Base-by-base conservation (phyloP, 768 basidiomycete genomes). In the Imleria badia region DNA sequence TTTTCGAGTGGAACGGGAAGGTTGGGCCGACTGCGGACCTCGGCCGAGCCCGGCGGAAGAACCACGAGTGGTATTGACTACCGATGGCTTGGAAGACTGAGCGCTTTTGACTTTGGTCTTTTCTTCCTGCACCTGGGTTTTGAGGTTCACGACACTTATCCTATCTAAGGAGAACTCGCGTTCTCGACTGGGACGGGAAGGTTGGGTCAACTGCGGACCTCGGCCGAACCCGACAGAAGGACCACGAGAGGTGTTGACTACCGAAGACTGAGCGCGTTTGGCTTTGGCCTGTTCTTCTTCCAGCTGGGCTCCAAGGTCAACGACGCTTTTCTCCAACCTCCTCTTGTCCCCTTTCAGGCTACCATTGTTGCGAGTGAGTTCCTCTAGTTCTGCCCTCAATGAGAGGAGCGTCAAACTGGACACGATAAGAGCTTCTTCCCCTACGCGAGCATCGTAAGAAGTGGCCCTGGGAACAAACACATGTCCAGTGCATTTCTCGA, bases 401-500 rank as follows among this genome's bases (percentile, higher is more conserved):
- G 64, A 47, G 38, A 87, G 70, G 6, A 81, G 73, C 5, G 69
- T 71, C 33, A 84, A 65, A 58, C 82, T 86, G 8, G 81, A 76
- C 19, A 78, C 73, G 9, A 82, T 67, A 8, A 84, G 63, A 0
- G 70, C 61, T 22, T 72, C 67, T 14, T 69, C 68, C 55, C 70
- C 48, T 3, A 50, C 40, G 2, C n/a, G 20, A 22, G 55, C n/a
- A n/a, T 66, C 64, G 13, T 51, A 22, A 40, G 60, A 52, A 40
- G 52, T 31, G 6, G 58, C 48, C 34, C 69, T 71, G 1, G 81
- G 72, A 11, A 78, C 68, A 55, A 87, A 78, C 51, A 81, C 70
- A 46, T 86, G 79, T 2, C 76, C 82, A 5, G 80, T 78, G 60
- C 75, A 87, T 56, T 82, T 77, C 8, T 73, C 72, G 29, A 85